A percentile compares a stretch with the other conserved stretches of the same genome.
Evolutionary conservation across 805 yeast genomes (phyloP).

Genomic region (Saturnispora sekii): DNA sequence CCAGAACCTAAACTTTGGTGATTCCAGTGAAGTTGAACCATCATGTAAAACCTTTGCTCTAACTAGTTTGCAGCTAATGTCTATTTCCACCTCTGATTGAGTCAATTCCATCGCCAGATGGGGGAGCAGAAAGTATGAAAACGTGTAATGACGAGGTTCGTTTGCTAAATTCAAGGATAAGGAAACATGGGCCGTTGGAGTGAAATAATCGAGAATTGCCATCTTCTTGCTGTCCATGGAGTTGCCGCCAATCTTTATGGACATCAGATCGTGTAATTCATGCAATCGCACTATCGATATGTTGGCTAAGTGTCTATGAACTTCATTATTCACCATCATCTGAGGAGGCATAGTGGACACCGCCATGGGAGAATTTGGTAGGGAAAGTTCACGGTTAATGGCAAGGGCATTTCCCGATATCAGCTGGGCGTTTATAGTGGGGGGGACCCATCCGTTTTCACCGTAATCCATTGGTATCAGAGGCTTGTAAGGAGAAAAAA

Average conservation of each 20-base stretch:
- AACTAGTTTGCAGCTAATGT: conserved; percentile 38
- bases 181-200: conserved; percentile 40
- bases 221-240: conserved; percentile 42
- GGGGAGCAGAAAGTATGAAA: conserved; percentile 57
- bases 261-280: conserved; percentile 38
- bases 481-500: too few relatives aligned
- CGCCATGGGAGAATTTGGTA: conserved; percentile 9
- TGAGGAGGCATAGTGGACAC: conserved; percentile 9
- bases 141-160: conserved; percentile 50
- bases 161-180: conserved; percentile 36
- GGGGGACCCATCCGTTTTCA: not conserved
- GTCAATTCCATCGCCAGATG: conserved; percentile 45
- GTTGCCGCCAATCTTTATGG: conserved; percentile 28
- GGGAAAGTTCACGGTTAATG: not conserved
- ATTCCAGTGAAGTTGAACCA: conserved; percentile 45
- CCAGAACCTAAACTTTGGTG: conserved; percentile 38
- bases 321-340: conserved; percentile 14
- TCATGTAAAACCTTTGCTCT: conserved; percentile 44
- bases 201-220: conserved; percentile 40
- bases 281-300: conserved; percentile 41
- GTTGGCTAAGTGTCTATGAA: conserved; percentile 31
- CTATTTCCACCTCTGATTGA: conserved; percentile 43
- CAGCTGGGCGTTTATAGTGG: conserved; percentile 1
- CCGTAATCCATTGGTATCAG: not conserved
- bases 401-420: conserved; percentile 2